phyloP scores from a whole-genome alignment of 2,329 filamentous ascomycete species.

The Tympanopsis confertula region DNA sequence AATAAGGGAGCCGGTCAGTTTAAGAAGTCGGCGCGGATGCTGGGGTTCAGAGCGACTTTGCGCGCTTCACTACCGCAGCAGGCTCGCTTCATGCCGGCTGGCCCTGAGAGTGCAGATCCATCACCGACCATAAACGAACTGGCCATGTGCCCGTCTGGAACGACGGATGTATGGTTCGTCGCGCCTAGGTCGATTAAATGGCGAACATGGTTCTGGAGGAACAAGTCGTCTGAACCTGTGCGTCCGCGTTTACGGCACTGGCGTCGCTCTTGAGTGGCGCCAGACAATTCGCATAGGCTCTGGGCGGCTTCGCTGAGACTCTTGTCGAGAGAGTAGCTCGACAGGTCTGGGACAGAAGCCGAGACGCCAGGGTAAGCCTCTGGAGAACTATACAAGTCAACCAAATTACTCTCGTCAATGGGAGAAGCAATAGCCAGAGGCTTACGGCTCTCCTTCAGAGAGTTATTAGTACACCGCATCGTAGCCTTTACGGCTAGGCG shows the following conservation, averaged over 20 bases:
- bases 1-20: too few relatives aligned
- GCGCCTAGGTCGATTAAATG: slow-evolving; percentile 17
- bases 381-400: slow-evolving; percentile 19
- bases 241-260: slow-evolving; percentile 24
- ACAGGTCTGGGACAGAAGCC: slow-evolving; percentile 17
- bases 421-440: slow-evolving; percentile 20
- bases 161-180: slow-evolving; percentile 9
- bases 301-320: slow-evolving; percentile 22
- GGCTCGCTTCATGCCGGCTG: slow-evolving; percentile 22
- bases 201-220: slow-evolving; percentile 23
- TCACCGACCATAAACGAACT: too few relatives aligned
- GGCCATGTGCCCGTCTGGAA: slow-evolving; percentile 17
- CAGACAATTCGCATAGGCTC: slow-evolving; percentile 25
- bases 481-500: slow-evolving; percentile 24
- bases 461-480: slow-evolving; percentile 22
- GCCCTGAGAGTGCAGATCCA: slow-evolving; percentile 14
- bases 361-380: slow-evolving; percentile 13
- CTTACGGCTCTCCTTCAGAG: slow-evolving; percentile 21
- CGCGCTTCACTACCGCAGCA: slow-evolving; percentile 24
- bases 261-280: slow-evolving; percentile 11
- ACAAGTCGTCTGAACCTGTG: slow-evolving; percentile 21
- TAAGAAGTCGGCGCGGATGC: not conserved
- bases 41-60: slow-evolving; percentile 10
- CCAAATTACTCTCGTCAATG: slow-evolving; percentile 19
- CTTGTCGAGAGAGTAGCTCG: slow-evolving; percentile 18